Conservation (phyloP, 192 early-diverging fungal species). For the Radiomyces spectabilis region DNA sequence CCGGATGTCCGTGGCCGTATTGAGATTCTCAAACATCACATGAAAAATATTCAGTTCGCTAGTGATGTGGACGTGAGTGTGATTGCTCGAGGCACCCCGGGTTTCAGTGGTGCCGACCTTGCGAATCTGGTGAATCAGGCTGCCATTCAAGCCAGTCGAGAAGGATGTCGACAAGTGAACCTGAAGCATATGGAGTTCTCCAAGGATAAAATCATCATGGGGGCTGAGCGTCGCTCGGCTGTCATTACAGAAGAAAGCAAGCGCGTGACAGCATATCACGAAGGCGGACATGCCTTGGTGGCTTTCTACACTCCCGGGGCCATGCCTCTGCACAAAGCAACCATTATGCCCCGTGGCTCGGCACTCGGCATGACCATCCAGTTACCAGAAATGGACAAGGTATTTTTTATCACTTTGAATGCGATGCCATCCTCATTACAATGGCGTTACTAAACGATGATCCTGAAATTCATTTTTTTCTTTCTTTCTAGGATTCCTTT, state of each 20-base stretch:
- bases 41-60: conserved; percentile 66
- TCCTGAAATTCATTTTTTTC: background rate
- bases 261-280: conserved; percentile 92
- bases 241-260: conserved; percentile 87
- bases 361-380: conserved; percentile 86
- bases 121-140: conserved; percentile 97
- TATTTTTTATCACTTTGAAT: too few relatives aligned
- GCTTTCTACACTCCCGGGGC: conserved; percentile 94
- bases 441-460: background rate
- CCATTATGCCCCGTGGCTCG: conserved; percentile 93
- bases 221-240: conserved; percentile 87
- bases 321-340: conserved; percentile 95
- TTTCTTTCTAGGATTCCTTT: conserved; percentile 39
- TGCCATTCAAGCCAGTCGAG: conserved; percentile 89
- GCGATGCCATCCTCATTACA: background rate
- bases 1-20: conserved; percentile 96
- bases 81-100: conserved; percentile 94
- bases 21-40: conserved; percentile 88
- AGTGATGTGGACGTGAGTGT: conserved; percentile 69
- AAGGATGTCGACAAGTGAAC: conserved; percentile 59
- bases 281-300: conserved; percentile 95
- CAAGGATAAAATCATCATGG: conserved; percentile 99
- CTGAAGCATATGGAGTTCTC: conserved; percentile 91
- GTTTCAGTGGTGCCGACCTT: conserved; percentile 99
- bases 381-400: conserved; percentile 87